Evolutionary conservation across 2,329 filamentous ascomycete species (phyloP), one percentile per base, ranked within the genome.

Genomic region (Fusarium scirpi): DNA sequence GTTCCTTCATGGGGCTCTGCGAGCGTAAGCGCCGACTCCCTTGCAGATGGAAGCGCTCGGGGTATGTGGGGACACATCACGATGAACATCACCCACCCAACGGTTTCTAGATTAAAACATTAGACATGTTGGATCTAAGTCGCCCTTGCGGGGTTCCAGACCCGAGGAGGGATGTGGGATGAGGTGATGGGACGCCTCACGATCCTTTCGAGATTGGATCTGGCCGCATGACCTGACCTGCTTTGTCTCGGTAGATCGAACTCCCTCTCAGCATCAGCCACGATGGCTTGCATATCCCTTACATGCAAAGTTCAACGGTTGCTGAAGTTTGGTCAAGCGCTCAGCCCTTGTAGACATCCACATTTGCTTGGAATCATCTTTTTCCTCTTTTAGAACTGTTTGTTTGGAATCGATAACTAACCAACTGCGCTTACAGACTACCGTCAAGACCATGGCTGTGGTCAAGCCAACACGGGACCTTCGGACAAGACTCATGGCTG

Each of bases 401-500:
- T 24, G 43, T 56, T 40, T 60, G 25, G 58, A 59, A 63, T 63
- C 46, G 44, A 48, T 62, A 38, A 61, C 74, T 76, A 74, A 76
- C 65, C 52, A 24, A 38, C 44, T 53, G 20, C 40, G 46, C 44
- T 62, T 75, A 70, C 76, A 93, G 89, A 90, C 91, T 52, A 87
- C 88, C 11, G 82, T 92, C 59, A 89, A 90, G 67, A 90, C 88
- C 30, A 84, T 95, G 67, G 84, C 87, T 60, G 89, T 91, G 75
- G 85, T 90, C 67, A 95, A 94, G 80, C 91, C 94, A 64, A 91
- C 91, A 56, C 87, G 93, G 59, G 94, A 97, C 80, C 84, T 99
- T 51, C 93, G 94, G 76, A 91, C 92, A 3, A 88, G 94, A 71
- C 86, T 99, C 54, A 85, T 92, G 78, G 90, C 91, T 66, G 92